These are phyloP conservation scores for Eimeria praecox DNA, from an alignment of 169 alveolate species.

Conservation along the genomic window DNA sequence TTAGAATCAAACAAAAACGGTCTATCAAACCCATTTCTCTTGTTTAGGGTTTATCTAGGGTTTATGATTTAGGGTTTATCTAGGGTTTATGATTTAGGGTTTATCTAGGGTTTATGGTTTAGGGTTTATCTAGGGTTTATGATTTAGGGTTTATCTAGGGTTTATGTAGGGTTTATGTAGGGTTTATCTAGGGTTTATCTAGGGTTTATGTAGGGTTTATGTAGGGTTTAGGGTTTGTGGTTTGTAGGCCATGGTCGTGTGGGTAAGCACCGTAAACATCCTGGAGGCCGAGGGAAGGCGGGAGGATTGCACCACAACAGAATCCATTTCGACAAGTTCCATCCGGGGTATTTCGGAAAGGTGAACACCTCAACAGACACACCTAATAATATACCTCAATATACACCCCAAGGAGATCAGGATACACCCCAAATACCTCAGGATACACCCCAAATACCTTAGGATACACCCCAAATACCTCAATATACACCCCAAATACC, in stretches of 20 bases:
- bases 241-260: conserved; percentile 98
- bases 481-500: too few relatives aligned
- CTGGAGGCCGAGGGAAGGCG: conserved; percentile 99
- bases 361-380: conserved; percentile 80
- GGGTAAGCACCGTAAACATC: conserved; percentile 99
- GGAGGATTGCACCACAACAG: conserved; percentile 99
- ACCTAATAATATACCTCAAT: neutral
- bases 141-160: conserved; percentile 2
- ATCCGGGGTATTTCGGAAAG: conserved; percentile 99
- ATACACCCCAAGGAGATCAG: neutral
- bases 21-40: too few relatives aligned
- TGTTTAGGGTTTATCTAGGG: conserved; percentile 14
- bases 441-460: too few relatives aligned
- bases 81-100: conserved; percentile 16
- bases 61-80: neutral
- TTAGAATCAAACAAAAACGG: too few relatives aligned
- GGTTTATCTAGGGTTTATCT: too few relatives aligned
- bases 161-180: too few relatives aligned
- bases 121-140: too few relatives aligned
- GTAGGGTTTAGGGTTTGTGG: conserved; percentile 21
- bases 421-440: too few relatives aligned
- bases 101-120: conserved; percentile 5
- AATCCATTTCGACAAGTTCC: conserved; percentile 96
- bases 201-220: conserved; percentile 5
- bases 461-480: too few relatives aligned